These are phyloP conservation scores for Phytophthora sansomeana DNA, from an alignment of 352 stramenopile species.

Conservation along the genomic window DNA sequence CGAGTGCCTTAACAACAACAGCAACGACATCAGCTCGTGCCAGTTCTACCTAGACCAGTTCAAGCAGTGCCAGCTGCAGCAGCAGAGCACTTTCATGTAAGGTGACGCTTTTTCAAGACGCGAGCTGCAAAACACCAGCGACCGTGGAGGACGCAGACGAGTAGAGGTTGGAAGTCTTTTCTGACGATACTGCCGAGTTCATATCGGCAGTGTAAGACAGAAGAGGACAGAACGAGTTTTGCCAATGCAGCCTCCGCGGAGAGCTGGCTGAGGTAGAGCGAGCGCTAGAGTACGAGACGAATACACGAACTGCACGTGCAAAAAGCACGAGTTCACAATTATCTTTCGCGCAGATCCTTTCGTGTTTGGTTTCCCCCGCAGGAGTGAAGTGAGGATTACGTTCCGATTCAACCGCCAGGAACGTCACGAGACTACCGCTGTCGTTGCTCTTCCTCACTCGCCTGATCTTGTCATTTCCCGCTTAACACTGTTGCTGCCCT, in stretches of 20 bases:
- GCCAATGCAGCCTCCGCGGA: too few relatives aligned
- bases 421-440: not conserved
- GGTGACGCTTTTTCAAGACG: too few relatives aligned
- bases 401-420: too few relatives aligned
- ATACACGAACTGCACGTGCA: slow-evolving; percentile 19
- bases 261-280: not conserved
- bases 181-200: not conserved
- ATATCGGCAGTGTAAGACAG: not conserved
- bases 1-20: slow-evolving; percentile 87
- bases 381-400: too few relatives aligned
- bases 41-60: slow-evolving; percentile 92
- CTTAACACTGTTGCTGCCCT: slow-evolving; percentile 4
- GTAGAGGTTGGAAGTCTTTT: slow-evolving; percentile 6
- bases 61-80: slow-evolving; percentile 84
- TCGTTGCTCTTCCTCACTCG: not conserved
- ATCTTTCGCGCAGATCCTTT: not conserved
- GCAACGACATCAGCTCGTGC: slow-evolving; percentile 88
- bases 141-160: not conserved
- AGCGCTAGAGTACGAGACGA: slow-evolving; percentile 22
- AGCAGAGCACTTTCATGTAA: slow-evolving; percentile 80
- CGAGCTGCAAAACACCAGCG: not conserved
- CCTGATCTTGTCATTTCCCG: slow-evolving; percentile 1
- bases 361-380: too few relatives aligned
- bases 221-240: slow-evolving; percentile 4
- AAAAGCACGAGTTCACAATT: slow-evolving; percentile 17